Base-by-base conservation (phyloP, 2,329 filamentous ascomycete genomes). In the Plectosphaerella plurivora region DNA sequence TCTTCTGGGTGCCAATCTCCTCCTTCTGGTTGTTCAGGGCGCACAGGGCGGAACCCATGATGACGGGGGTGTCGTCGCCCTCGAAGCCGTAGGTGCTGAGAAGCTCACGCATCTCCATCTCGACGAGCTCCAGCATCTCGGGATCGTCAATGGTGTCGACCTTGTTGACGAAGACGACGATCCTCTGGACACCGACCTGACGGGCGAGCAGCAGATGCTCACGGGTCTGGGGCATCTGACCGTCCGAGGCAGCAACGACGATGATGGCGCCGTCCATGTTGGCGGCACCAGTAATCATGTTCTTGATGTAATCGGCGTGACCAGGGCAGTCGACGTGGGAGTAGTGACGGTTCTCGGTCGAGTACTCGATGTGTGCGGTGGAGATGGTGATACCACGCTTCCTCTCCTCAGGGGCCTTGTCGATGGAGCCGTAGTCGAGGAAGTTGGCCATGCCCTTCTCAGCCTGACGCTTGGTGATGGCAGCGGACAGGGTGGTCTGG, bases 261-360 rank as follows among this genome's bases (percentile, higher is more conserved):
- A 99, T 97, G 70, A 99, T 93, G 66, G 94, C 93, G 66, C 94
- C 94, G 66, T 99, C 94, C 94, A 99, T 99, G 81, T 91, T 96
- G 66, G 95, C 93, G 58, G 94, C 92, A 86, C 94, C 94, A 62
- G 94, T 99, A 74, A 99, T 99, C 94, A 99, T 99, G 87, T 99
- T 99, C 86, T 99, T 99, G 81, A 99, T 97, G 83, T 99, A 99
- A 91, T 99, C 94, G 76, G 94, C 94, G 87, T 99, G 94, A 76
- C 94, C 94, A 54, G 94, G 94, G 77, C 94, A 99, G 84, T 99
- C 94, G 79, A 99, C 94, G 84, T 99, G 94, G 66, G 94, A 94
- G 78, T 99, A 99, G 81, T 99, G 94, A 68, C 94, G 88, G 70
- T 80, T 81, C 1, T 96, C 90, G 72, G 94, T 99, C 64, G 90